These are phyloP conservation scores for Beauveria sp. DNA, from an alignment of 2,329 filamentous ascomycete genomes.

Conservation along the genomic window DNA sequence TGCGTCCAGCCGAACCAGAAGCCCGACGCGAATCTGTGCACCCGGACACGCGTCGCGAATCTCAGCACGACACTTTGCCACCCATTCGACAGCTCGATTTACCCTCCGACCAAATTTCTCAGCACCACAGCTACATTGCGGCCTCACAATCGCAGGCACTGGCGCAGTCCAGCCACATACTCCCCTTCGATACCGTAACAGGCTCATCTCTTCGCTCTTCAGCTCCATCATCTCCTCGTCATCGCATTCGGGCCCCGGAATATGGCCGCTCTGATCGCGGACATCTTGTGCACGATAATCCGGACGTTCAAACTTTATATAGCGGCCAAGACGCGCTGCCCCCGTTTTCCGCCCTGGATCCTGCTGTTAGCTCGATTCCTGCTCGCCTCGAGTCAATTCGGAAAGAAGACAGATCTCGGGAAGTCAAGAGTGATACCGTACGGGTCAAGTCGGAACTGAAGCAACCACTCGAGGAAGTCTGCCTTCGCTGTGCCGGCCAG, in stretches of 20 bases:
- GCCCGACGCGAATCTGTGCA: not conserved
- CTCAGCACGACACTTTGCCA: not conserved
- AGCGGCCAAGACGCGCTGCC: constrained; percentile 1
- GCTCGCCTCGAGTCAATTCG: not conserved
- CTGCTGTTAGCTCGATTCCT: not conserved
- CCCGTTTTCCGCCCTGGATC: constrained; percentile 2
- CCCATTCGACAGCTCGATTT: constrained; percentile 6
- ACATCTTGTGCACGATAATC: not conserved
- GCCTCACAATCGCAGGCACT: not conserved
- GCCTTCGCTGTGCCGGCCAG: constrained; percentile 1
- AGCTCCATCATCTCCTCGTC: not conserved
- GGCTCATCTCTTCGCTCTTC: constrained; percentile 1
- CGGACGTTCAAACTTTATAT: not conserved
- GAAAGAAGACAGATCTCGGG: not conserved
- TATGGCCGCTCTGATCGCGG: not conserved
- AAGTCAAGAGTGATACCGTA: not conserved
- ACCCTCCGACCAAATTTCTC: constrained; percentile 5
- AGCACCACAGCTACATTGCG: not conserved
- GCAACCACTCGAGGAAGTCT: not conserved
- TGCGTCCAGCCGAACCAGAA: not conserved
- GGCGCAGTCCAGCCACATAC: not conserved
- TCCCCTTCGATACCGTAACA: not conserved
- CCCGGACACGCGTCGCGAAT: not conserved
- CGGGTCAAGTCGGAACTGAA: not conserved
- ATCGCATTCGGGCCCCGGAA: not conserved